A percentile compares a stretch with the other conserved stretches of the same genome.
Evolutionary conservation across 495 filamentous ascomycete genomes (phyloP).

Genomic region (Parathielavia appendiculata): DNA sequence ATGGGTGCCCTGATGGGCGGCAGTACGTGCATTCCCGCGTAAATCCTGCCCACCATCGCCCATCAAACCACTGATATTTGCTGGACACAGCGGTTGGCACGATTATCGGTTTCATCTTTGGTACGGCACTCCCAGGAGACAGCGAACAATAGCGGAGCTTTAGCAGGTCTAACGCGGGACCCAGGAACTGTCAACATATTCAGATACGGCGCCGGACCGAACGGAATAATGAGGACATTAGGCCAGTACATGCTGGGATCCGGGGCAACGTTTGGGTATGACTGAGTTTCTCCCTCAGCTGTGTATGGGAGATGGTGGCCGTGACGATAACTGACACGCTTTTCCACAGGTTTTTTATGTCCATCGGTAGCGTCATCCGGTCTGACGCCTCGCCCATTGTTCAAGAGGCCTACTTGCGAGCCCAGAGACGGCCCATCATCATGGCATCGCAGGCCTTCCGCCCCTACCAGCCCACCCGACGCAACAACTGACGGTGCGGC

Average conservation of each 20-base stretch:
- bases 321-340: slow-evolving; percentile 1
- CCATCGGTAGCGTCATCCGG: slow-evolving; percentile 91
- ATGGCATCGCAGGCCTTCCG: slow-evolving; percentile 51
- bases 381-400: slow-evolving; percentile 64
- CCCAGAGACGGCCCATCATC: slow-evolving; percentile 57
- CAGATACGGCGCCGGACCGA: slow-evolving; percentile 85
- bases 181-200: slow-evolving; percentile 89
- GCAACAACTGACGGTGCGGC: slow-evolving; percentile 15
- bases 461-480: slow-evolving; percentile 16
- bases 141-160: background rate
- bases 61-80: slow-evolving; percentile 15
- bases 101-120: slow-evolving; percentile 97
- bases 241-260: slow-evolving; percentile 98
- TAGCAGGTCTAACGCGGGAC: slow-evolving; percentile 22
- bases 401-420: slow-evolving; percentile 56
- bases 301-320: background rate
- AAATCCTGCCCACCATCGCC: background rate
- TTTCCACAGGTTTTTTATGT: slow-evolving; percentile 92
- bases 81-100: slow-evolving; percentile 69
- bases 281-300: background rate
- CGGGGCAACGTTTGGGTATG: slow-evolving; percentile 91
- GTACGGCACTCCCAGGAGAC: slow-evolving; percentile 41
- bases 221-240: slow-evolving; percentile 85
- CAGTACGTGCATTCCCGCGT: slow-evolving; percentile 54
- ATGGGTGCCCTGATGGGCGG: slow-evolving; percentile 98